Conservation (phyloP, 768 basidiomycete species). For the Kwoniella dejecticola region DNA sequence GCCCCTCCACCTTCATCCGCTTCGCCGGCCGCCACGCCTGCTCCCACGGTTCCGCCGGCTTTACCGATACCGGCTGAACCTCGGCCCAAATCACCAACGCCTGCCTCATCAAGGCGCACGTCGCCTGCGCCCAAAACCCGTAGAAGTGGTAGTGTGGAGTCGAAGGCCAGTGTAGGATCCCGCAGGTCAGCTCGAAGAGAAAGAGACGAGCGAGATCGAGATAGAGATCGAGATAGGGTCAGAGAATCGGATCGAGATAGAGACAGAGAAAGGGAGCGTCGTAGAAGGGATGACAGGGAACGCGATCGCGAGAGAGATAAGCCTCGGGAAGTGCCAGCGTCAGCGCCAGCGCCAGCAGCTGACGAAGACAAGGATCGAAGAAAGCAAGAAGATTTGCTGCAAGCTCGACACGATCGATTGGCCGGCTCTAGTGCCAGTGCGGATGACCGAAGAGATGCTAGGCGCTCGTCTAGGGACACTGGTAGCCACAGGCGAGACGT, state of each 20-base stretch:
- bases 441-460: conserved; percentile 16
- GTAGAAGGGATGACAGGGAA: conserved; percentile 8
- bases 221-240: conserved; percentile 25
- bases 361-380: conserved; percentile 26
- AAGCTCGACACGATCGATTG: conserved; percentile 30
- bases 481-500: conserved; percentile 14
- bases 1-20: conserved; percentile 18
- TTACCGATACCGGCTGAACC: conserved; percentile 1
- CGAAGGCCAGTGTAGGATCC: conserved; percentile 33
- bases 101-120: conserved; percentile 14
- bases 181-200: conserved; percentile 19
- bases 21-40: conserved; percentile 2
- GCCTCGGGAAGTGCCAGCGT: neutral
- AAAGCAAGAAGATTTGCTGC: conserved; percentile 33
- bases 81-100: conserved; percentile 17
- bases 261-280: conserved; percentile 14
- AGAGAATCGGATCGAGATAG: conserved; percentile 10
- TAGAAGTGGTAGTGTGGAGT: conserved; percentile 38
- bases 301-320: conserved; percentile 15
- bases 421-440: neutral
- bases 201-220: conserved; percentile 23
- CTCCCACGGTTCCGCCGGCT: conserved; percentile 6
- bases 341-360: neutral
- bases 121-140: conserved; percentile 21
- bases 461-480: conserved; percentile 23